Evolutionary conservation across 1,284 basidiomycete species (phyloP).

Genomic region (Ceratobasidium sp.): DNA sequence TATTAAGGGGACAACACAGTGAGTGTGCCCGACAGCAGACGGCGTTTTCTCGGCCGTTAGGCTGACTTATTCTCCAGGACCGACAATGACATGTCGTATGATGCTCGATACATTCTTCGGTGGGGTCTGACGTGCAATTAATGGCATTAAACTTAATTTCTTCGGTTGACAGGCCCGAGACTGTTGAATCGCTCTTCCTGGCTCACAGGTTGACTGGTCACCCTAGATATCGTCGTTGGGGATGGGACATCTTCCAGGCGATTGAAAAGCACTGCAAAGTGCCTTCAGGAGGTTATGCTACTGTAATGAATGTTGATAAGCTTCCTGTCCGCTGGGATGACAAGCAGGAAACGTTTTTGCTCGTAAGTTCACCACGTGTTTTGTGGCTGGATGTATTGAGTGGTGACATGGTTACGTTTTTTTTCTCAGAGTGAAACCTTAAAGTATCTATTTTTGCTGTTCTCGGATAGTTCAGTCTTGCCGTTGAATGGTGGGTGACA

Average conservation of each 20-base stretch:
- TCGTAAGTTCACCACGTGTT: conserved; percentile 64
- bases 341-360: conserved; percentile 95
- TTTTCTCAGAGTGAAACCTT: conserved; percentile 83
- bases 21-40: conserved; percentile 51
- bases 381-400: background rate
- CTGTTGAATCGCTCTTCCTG: conserved; percentile 91
- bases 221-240: conserved; percentile 80
- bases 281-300: conserved; percentile 84
- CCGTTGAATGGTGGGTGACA: conserved; percentile 74
- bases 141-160: background rate
- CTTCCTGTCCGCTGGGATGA: conserved; percentile 78
- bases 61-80: background rate
- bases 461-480: conserved; percentile 79
- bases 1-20: conserved; percentile 79
- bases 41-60: background rate
- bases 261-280: conserved; percentile 87
- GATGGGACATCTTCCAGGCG: conserved; percentile 91
- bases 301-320: conserved; percentile 85
- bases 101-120: conserved; percentile 91
- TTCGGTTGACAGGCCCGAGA: conserved; percentile 77
- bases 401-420: conserved; percentile 26
- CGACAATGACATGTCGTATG: conserved; percentile 61
- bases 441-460: conserved; percentile 93
- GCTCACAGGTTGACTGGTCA: conserved; percentile 89
- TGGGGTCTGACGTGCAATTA: conserved; percentile 52